Base-by-base conservation (phyloP, 805 yeast species). In the Candida krabiensis region DNA sequence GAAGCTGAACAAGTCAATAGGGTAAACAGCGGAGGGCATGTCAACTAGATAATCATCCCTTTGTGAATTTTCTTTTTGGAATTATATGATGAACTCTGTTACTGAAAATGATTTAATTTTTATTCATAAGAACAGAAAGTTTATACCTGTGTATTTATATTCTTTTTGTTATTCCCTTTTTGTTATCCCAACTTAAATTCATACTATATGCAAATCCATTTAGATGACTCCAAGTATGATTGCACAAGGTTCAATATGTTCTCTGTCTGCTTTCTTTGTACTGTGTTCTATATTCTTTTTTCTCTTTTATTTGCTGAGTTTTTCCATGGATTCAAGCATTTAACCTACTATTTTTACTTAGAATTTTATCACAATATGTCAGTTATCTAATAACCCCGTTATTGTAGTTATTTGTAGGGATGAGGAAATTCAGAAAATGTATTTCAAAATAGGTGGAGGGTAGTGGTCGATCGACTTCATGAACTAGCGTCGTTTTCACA, bases 121-220 rank as follows among this genome's bases (percentile, higher is more conserved):
- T 13, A 7, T 33, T 13, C 9, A 12, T 13, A 14, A 30, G 29
- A 36, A 30, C 40, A 13, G 23, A 13, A 18, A 24, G 35, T 30
- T 36, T 30, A 25, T 30, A 36, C 35, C 40, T 36, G 35, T 36
- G 40, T 36, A 36, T 36, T 36, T 36, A 36, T 36, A 36, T 26
- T 36, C 40, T 36, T 35, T 30, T 21, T 35, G 22, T 19, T 23
- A 26, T 24, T 19, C 23, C 25, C 30, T 29, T 29, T 13, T 29
- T 14, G 14, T 29, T 23, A 30, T 15, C 28, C 28, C 9, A 26
- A 25, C 19, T 21, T 11, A 21, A 21, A 21, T 21, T 11, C 24
- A 21, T 21, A 8, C 24, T 21, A 21, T 21, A 21, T 21, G 24
- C 7, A 21, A 11, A 21, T 21, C 7, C n/a, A n/a, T n/a, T n/a